phyloP scores from a whole-genome alignment of 805 yeast species.

The Metschnikowia noctiluminum region DNA sequence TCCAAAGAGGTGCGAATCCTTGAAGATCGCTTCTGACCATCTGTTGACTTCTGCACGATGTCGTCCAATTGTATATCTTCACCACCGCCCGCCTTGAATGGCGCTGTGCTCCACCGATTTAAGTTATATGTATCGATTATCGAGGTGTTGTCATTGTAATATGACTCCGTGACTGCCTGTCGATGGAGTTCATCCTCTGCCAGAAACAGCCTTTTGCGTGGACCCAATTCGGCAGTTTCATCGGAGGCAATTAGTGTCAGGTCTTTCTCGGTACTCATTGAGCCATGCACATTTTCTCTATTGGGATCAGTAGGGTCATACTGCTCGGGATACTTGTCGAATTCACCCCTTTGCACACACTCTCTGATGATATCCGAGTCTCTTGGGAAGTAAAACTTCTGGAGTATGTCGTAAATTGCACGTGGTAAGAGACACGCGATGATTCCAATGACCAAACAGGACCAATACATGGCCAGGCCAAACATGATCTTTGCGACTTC shows the following conservation, averaged over 20 bases:
- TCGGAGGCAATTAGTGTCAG: not conserved
- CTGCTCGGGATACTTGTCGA: constrained; percentile 57
- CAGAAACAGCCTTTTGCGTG: constrained; percentile 1
- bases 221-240: constrained; percentile 4
- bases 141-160: constrained; percentile 35
- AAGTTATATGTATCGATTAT: constrained; percentile 32
- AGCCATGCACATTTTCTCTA: constrained; percentile 34
- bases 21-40: constrained; percentile 16
- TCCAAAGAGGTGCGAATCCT: constrained; percentile 36
- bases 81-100: constrained; percentile 35
- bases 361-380: constrained; percentile 76
- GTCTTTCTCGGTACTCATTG: constrained; percentile 1
- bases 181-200: constrained; percentile 1
- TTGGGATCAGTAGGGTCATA: constrained; percentile 83
- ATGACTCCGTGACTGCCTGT: constrained; percentile 28
- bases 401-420: constrained; percentile 54
- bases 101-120: constrained; percentile 27
- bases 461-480: constrained; percentile 65
- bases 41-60: constrained; percentile 9
- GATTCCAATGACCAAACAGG: constrained; percentile 61
- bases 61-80: constrained; percentile 53
- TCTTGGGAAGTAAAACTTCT: constrained; percentile 52
- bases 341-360: constrained; percentile 64
- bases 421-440: constrained; percentile 65
- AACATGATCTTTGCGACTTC: constrained; percentile 55